These are phyloP conservation scores for Ogataea hybrid DNA, from an alignment of 1,139 yeast species.

Conservation along the genomic window DNA sequence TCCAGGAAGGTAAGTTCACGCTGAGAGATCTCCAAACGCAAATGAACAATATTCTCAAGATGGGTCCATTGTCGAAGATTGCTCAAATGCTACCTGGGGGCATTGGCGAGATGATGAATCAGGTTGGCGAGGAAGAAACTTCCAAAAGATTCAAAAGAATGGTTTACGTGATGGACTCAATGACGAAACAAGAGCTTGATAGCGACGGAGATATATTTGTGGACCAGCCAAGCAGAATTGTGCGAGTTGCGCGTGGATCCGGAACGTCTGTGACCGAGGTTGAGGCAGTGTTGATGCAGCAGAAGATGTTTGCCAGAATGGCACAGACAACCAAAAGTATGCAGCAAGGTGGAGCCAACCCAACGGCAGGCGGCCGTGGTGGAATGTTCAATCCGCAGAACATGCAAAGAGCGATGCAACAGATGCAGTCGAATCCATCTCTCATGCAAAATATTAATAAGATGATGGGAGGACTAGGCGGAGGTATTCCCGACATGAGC, in stretches of 20 bases:
- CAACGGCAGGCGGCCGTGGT: slow-evolving; percentile 32
- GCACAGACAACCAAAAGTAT: slow-evolving; percentile 67
- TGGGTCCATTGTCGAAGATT: slow-evolving; percentile 93
- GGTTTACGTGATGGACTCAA: slow-evolving; percentile 93
- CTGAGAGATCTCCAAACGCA: slow-evolving; percentile 90
- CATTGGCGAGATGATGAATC: slow-evolving; percentile 77
- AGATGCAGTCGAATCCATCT: slow-evolving; percentile 55
- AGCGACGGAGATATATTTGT: slow-evolving; percentile 83
- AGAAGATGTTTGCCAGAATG: slow-evolving; percentile 93
- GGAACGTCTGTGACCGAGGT: slow-evolving; percentile 94
- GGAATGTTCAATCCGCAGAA: slow-evolving; percentile 50
- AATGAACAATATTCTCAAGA: slow-evolving; percentile 90
- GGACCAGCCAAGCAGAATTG: slow-evolving; percentile 79
- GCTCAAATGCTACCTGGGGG: slow-evolving; percentile 98
- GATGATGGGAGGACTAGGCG: slow-evolving; percentile 48
- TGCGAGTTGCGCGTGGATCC: slow-evolving; percentile 93
- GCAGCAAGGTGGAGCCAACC: slow-evolving; percentile 40
- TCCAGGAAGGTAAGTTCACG: slow-evolving; percentile 94
- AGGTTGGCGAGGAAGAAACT: slow-evolving; percentile 90
- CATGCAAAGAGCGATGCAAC: slow-evolving; percentile 55
- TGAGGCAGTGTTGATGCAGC: slow-evolving; percentile 89
- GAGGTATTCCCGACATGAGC: slow-evolving; percentile 41
- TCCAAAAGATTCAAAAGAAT: slow-evolving; percentile 77
- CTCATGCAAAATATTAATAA: slow-evolving; percentile 58
- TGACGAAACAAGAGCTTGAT: slow-evolving; percentile 90